These are phyloP conservation scores for Elsinoe arachidis DNA, from an alignment of 2,329 filamentous ascomycete species.

Conservation along the genomic window DNA sequence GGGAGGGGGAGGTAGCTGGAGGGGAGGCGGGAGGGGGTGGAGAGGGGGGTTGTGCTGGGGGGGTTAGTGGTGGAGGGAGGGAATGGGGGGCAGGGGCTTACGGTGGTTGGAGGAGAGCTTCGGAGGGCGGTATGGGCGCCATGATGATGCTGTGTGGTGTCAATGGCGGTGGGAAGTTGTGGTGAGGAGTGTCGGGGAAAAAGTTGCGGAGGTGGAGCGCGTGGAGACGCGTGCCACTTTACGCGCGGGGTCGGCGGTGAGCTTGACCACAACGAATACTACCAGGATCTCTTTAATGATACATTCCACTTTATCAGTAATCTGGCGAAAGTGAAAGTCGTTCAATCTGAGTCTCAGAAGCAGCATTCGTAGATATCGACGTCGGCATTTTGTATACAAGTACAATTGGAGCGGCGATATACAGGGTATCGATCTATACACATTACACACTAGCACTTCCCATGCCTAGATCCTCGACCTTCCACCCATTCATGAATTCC, in stretches of 20 bases:
- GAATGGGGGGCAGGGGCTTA: not conserved
- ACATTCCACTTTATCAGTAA: too few species aligned
- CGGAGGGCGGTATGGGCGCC: constrained; percentile 4
- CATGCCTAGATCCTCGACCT: constrained; percentile 64
- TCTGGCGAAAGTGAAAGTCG: not conserved
- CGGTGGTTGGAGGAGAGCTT: constrained; percentile 17
- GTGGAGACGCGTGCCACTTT: constrained; percentile 11
- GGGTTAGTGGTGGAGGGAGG: not conserved
- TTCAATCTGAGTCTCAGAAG: too few species aligned
- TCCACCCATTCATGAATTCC: constrained; percentile 72
- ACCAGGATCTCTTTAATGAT: too few species aligned
- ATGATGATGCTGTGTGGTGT: not conserved
- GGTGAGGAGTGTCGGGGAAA: not conserved
- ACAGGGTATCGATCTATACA: constrained; percentile 18
- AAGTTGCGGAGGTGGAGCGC: constrained; percentile 7
- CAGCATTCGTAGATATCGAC: not conserved
- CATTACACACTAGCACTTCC: constrained; percentile 17
- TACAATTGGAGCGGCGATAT: constrained; percentile 11
- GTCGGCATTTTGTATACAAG: not conserved
- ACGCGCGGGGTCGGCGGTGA: constrained; percentile 1
- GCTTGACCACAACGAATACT: too few species aligned
- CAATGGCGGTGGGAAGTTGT: not conserved
- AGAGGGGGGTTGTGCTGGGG: not conserved
- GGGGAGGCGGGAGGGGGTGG: constrained; percentile 44
- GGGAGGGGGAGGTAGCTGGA: constrained; percentile 65